Base-by-base conservation (phyloP, 805 yeast species). In the Grigorovia jiainica region DNA sequence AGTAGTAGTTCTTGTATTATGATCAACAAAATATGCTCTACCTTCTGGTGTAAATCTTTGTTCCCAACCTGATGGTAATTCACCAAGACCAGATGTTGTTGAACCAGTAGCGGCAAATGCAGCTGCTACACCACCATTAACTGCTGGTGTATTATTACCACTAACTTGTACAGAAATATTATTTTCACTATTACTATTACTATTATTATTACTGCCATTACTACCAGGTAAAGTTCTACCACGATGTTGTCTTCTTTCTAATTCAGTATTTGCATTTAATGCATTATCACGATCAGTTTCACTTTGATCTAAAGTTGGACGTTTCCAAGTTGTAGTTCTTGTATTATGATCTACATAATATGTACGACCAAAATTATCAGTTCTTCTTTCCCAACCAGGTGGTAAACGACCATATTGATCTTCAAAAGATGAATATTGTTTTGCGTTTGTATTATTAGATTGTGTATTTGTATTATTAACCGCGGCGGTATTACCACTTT, bases 51-150 rank as follows among this genome's bases (percentile, higher is more conserved):
- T 92, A 55, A 84, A 83, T 50, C 99, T 73, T 68, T 90, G 97
- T 66, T 92, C 99, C 99, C 99, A 92, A 33, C 98, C 99, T 9
- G 95, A 78, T 7, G 99, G 99, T 49, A 92, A 72, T 67, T 92
- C 98, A 23, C 98, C 98, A 35, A 94, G 67, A 0, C 97, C 97
- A 21, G 95, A 84, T 4, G 97, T 87, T 2, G 97, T 90, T 16
- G 90, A 87, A 25, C 96, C 71, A 5, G 71, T 67, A 2, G 78
- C 79, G 4, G 84, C 82, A 54, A 79, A 78, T 4, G 81, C 78
- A 3, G 82, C 79, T 20, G 78, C 77, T 21, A 78, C 78, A 3
- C 81, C 73, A 19, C 75, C 70, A 42, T 69, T 68, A 1, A 67
- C 64, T 5, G 71, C 68, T 9, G 75, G 71, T 4, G 71, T 54